A percentile compares a stretch with the other conserved stretches of the same genome.
Conservation (phyloP, 306 rosid species). For the Dicorynia guianensis region DNA sequence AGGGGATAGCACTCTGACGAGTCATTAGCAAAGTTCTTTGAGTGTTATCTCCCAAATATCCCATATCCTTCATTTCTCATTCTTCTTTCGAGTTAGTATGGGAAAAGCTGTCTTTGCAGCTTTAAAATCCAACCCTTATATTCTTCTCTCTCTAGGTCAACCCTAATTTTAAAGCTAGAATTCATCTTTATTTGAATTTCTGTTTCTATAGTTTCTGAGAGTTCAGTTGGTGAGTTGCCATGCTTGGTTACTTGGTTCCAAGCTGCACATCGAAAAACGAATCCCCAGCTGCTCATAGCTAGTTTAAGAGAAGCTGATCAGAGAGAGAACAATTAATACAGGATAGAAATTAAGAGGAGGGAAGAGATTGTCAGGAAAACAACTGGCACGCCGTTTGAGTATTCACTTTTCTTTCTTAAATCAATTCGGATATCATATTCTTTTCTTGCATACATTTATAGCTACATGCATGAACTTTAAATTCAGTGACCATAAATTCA, state of each 20-base stretch:
- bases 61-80: background rate
- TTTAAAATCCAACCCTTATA: background rate
- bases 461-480: constrained; percentile 42
- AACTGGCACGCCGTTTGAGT: constrained; percentile 39
- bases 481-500: constrained; percentile 28
- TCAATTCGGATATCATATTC: background rate
- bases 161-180: constrained; percentile 5
- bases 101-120: background rate
- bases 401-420: background rate
- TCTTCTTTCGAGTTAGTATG: background rate
- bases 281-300: background rate
- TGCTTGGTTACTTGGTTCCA: background rate
- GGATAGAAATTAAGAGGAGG: constrained; percentile 11
- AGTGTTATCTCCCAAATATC: background rate
- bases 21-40: no score
- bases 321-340: constrained; percentile 20
- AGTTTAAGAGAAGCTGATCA: background rate
- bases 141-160: background rate
- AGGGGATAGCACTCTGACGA: no score
- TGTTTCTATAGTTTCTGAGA: background rate
- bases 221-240: background rate
- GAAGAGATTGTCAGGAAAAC: constrained; percentile 34
- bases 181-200: background rate
- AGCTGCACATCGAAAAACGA: background rate
- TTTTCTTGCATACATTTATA: constrained; percentile 23